Conservation (phyloP, 257 asterid species). For the Przewalskia tangutica region DNA sequence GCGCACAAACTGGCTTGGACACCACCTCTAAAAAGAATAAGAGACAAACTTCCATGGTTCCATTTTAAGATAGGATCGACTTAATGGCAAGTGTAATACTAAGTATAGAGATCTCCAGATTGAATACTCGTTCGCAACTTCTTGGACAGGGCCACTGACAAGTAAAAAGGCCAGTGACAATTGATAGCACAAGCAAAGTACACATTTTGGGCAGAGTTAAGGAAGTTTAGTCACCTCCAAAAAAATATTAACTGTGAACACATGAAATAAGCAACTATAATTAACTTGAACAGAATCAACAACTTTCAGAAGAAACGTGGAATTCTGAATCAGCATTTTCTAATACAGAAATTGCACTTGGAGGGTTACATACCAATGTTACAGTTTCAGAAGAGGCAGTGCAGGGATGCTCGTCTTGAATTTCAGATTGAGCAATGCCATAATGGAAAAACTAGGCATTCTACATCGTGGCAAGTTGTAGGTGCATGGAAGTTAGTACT, state of each 20-base stretch:
- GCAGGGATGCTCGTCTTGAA: background rate
- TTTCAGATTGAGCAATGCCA: background rate
- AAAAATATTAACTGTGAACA: conserved; percentile 4
- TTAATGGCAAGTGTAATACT: background rate
- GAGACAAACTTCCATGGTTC: background rate
- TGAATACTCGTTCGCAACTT: background rate
- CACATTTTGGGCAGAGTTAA: background rate
- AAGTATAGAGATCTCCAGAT: background rate
- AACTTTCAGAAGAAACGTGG: conserved; percentile 29
- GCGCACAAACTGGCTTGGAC: no score
- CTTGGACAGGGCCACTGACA: background rate
- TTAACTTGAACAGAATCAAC: background rate
- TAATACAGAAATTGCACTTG: background rate
- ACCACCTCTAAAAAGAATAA: background rate
- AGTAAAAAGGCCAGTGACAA: background rate
- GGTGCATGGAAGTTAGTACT: background rate
- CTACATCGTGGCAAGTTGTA: background rate
- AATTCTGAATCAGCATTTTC: conserved; percentile 49
- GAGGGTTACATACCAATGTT: background rate
- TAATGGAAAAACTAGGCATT: background rate
- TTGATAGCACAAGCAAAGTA: background rate
- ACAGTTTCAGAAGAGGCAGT: background rate
- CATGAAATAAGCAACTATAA: background rate
- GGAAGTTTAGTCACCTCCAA: conserved; percentile 1
- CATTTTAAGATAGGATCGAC: background rate